Evolutionary conservation across 192 early-diverging fungal species (phyloP).

Genomic region (Rhizophlyctis rosea): DNA sequence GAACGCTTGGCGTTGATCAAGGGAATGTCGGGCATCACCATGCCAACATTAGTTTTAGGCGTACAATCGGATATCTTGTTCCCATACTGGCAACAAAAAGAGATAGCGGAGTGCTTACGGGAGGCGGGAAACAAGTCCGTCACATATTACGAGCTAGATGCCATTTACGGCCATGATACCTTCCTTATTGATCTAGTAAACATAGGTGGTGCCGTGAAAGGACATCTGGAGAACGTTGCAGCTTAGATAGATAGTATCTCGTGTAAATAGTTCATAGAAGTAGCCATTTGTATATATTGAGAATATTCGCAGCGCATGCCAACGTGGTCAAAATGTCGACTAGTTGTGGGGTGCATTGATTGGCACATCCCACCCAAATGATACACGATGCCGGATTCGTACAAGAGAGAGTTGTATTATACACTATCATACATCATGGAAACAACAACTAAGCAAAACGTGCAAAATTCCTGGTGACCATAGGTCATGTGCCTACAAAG

Average conservation of each 20-base stretch:
- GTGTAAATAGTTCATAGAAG: too few relatives aligned
- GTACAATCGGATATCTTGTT: slow-evolving; percentile 95
- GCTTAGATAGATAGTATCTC: too few relatives aligned
- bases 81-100: slow-evolving; percentile 91
- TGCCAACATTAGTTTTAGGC: slow-evolving; percentile 88
- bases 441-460: neutral
- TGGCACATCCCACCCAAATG: slow-evolving; percentile 1
- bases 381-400: slow-evolving; percentile 1
- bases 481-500: slow-evolving; percentile 3
- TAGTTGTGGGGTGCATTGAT: too few relatives aligned
- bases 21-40: slow-evolving; percentile 66
- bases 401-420: too few relatives aligned
- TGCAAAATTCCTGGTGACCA: neutral
- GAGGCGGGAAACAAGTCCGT: slow-evolving; percentile 83
- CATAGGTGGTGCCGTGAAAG: slow-evolving; percentile 93
- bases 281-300: too few relatives aligned
- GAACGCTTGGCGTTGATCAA: slow-evolving; percentile 58
- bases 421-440: neutral
- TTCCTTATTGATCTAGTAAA: slow-evolving; percentile 88
- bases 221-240: slow-evolving; percentile 58
- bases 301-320: too few relatives aligned
- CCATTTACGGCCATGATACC: slow-evolving; percentile 96
- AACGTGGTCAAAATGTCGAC: too few relatives aligned
- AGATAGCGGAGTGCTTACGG: slow-evolving; percentile 86
- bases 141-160: slow-evolving; percentile 95